Conservation (phyloP, 768 basidiomycete species). For the Tricholoma flavovirens region DNA sequence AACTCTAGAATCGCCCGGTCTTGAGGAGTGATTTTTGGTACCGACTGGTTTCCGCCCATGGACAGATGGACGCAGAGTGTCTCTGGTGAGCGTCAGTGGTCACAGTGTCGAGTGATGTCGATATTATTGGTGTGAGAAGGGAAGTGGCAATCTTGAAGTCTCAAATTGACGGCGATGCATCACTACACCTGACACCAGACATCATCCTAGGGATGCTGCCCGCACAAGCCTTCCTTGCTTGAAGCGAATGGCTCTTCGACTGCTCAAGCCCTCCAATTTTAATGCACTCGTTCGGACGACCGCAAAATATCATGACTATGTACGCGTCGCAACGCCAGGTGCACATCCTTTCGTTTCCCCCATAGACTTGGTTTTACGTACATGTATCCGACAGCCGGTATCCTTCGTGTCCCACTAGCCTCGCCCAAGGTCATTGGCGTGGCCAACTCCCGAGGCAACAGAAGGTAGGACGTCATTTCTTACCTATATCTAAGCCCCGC, state of each 20-base stretch:
- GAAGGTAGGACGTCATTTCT: conserved; percentile 40
- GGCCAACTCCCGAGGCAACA: conserved; percentile 68
- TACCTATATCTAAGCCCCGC: background rate
- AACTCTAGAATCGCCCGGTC: conserved; percentile 96
- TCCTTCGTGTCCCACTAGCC: conserved; percentile 61
- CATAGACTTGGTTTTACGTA: conserved; percentile 6
- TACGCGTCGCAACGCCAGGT: conserved; percentile 47
- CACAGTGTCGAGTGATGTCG: background rate
- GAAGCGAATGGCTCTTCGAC: conserved; percentile 23
- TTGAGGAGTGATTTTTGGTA: conserved; percentile 86
- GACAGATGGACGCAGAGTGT: conserved; percentile 1
- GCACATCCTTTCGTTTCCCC: conserved; percentile 2
- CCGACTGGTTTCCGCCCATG: conserved; percentile 71
- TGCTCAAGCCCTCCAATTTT: conserved; percentile 13
- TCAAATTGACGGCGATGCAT: background rate
- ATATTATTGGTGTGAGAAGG: background rate
- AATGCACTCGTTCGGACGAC: conserved; percentile 11
- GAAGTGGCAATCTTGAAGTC: background rate
- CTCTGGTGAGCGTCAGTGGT: background rate
- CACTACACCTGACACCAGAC: background rate
- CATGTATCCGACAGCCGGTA: conserved; percentile 41
- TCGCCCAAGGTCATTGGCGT: conserved; percentile 78
- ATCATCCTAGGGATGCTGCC: conserved; percentile 17
- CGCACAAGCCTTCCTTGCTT: conserved; percentile 4
- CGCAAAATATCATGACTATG: conserved; percentile 62